Evolutionary conservation across 129 eudicot species (phyloP), one percentile per base, ranked within the genome.

Genomic region (Ambrosia trifida): DNA sequence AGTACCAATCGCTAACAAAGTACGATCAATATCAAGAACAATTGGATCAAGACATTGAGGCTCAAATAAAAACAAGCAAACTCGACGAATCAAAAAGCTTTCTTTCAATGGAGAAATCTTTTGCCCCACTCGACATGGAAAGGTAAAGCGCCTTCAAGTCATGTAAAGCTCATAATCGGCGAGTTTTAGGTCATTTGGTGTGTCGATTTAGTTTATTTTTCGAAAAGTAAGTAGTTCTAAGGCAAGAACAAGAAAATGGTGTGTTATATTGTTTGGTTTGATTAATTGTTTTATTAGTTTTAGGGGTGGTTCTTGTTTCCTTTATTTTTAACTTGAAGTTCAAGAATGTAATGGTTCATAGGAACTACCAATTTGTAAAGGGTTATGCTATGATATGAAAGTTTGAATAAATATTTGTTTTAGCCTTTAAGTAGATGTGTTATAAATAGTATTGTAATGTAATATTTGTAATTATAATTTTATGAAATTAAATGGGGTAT

Each of bases 121-220:
- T 76, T 70, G 80, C 49, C 17, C 72, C 96, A 8, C 53, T 82
- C 66, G 86, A 89, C 47, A 89, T 94, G 81, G 93, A 94, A 79
- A 85, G 92, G 85, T 94, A 83, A 41, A 63, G 46, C 38, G 33
- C 32, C 18, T 8, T 51, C n/a, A 36, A 18, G 28, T 64, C 31
- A 38, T 14, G 41, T 19, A 53, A 76, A 19, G 66, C 59, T 53
- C 17, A 46, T 18, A 30, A 24, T 14, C 31, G 10, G 17, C 10
- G 49, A 24, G 75, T 12, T 61, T 68, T 51, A 52, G 76, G 43
- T 40, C 13, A 53, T 61, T 59, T 44, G 36, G 49, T 11, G 63
- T 67, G 72, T 49, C 30, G 31, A 74, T 60, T 64, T 58, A 17
- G 16, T 74, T 68, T 45, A 64, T 78, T 57, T 36, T 54, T 52